Percentiles rank a stretch among this genome's conserved stretches.
These are phyloP conservation scores for Dujonia santamariae DNA, from an alignment of 1,139 yeast species.

Conservation along the genomic window DNA sequence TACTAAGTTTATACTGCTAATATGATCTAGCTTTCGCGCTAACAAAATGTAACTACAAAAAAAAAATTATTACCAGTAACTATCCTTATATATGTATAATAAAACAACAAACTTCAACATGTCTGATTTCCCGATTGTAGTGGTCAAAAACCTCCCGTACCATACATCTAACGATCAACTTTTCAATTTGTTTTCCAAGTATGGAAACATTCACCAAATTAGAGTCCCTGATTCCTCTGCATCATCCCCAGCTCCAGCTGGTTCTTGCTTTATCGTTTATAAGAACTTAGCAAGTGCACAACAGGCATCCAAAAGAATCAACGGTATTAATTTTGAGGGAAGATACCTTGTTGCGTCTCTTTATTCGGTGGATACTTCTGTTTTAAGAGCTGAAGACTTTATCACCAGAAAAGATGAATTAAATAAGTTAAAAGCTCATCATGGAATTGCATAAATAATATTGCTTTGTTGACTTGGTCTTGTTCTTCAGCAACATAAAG, in stretches of 20 bases:
- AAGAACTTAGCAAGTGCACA: conserved; percentile 47
- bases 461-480: too few species aligned
- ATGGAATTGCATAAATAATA: conserved; percentile 12
- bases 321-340: conserved; percentile 61
- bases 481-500: too few species aligned
- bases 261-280: conserved; percentile 59
- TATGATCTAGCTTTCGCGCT: too few species aligned
- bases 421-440: conserved; percentile 16
- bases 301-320: conserved; percentile 50
- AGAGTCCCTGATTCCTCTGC: conserved; percentile 37
- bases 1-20: too few species aligned
- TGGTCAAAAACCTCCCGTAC: conserved; percentile 60
- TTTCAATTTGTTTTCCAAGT: conserved; percentile 53
- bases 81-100: too few species aligned
- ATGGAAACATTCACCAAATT: conserved; percentile 57
- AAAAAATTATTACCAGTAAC: too few species aligned
- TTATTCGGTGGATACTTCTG: conserved; percentile 39
- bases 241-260: conserved; percentile 41
- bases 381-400: conserved; percentile 21
- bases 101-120: not conserved
- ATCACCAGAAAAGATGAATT: conserved; percentile 18
- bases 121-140: conserved; percentile 46
- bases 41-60: too few species aligned
- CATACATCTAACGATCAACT: conserved; percentile 45
- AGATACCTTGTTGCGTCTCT: conserved; percentile 54